phyloP scores from a whole-genome alignment of 106 monocot genomes.

The Xerophyta viscosa region DNA sequence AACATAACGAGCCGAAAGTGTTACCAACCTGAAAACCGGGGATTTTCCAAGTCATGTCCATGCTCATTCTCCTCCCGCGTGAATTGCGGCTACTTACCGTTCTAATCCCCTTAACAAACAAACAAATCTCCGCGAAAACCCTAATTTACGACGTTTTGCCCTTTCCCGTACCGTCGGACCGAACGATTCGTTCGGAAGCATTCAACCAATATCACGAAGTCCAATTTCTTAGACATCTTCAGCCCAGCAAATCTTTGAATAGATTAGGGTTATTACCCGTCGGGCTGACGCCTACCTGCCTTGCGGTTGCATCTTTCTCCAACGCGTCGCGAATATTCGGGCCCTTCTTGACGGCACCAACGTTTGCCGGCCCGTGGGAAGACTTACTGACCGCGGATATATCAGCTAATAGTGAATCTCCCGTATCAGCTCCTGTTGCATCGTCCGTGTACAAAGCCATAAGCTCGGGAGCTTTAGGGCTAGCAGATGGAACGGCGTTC shows the following conservation, averaged over 20 bases:
- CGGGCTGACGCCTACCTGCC: slow-evolving; percentile 85
- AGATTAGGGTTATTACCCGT: slow-evolving; percentile 78
- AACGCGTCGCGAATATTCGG: slow-evolving; percentile 58
- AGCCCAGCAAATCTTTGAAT: slow-evolving; percentile 84
- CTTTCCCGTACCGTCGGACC: too few species aligned
- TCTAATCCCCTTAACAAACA: too few species aligned
- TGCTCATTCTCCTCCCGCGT: too few species aligned
- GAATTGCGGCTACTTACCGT: not conserved
- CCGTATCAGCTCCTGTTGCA: slow-evolving; percentile 2
- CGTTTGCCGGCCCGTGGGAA: slow-evolving; percentile 13
- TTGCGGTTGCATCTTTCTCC: slow-evolving; percentile 71
- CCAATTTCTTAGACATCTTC: not conserved
- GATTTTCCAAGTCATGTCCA: too few species aligned
- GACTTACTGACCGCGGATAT: slow-evolving; percentile 9
- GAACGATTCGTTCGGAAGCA: too few species aligned
- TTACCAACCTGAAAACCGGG: too few species aligned
- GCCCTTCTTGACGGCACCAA: slow-evolving; percentile 44
- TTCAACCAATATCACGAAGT: too few species aligned
- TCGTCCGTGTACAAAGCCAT: slow-evolving; percentile 35
- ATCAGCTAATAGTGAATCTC: slow-evolving; percentile 8
- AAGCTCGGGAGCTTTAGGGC: slow-evolving; percentile 40
- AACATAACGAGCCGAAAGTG: too few species aligned
- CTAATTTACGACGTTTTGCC: too few species aligned
- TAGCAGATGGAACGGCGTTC: slow-evolving; percentile 9
- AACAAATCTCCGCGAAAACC: too few species aligned